Evolutionary conservation across 2,329 filamentous ascomycete species (phyloP).

Genomic region (Venturia aucupariae): DNA sequence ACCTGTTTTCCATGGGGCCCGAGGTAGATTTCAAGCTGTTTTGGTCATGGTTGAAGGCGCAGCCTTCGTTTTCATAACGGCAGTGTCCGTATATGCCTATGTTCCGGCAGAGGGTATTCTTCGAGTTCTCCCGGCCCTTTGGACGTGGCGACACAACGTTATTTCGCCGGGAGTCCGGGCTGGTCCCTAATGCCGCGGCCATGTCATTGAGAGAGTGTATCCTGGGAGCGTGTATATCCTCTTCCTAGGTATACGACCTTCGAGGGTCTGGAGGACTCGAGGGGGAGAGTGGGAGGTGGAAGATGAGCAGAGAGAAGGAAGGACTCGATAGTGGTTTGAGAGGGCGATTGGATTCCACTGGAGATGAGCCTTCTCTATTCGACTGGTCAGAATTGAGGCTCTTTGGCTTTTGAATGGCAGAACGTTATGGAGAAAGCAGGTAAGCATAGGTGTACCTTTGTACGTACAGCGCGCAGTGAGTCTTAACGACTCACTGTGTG

Average conservation of each 20-base stretch:
- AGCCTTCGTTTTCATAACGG: conserved; percentile 79
- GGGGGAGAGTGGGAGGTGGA: neutral
- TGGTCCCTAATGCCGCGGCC: conserved; percentile 9
- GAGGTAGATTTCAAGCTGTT: conserved; percentile 43
- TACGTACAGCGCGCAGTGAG: neutral
- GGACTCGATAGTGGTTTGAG: neutral
- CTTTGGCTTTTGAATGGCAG: neutral
- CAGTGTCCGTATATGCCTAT: conserved; percentile 90
- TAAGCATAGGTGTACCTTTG: neutral
- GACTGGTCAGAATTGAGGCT: neutral
- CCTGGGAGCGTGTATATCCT: neutral
- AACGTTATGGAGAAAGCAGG: neutral
- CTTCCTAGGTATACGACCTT: neutral
- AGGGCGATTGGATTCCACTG: neutral
- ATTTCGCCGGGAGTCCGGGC: conserved; percentile 32
- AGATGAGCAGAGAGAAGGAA: neutral
- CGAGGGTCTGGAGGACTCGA: neutral
- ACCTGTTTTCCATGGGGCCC: conserved; percentile 39
- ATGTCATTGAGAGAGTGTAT: neutral
- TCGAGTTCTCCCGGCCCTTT: conserved; percentile 49
- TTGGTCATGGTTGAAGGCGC: conserved; percentile 80
- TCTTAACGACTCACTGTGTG: neutral
- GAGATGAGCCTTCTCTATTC: neutral
- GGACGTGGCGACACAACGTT: conserved; percentile 33
- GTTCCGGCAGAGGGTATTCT: conserved; percentile 86